These are phyloP conservation scores for Terana coerulea DNA, from an alignment of 768 basidiomycete species.

Conservation along the genomic window DNA sequence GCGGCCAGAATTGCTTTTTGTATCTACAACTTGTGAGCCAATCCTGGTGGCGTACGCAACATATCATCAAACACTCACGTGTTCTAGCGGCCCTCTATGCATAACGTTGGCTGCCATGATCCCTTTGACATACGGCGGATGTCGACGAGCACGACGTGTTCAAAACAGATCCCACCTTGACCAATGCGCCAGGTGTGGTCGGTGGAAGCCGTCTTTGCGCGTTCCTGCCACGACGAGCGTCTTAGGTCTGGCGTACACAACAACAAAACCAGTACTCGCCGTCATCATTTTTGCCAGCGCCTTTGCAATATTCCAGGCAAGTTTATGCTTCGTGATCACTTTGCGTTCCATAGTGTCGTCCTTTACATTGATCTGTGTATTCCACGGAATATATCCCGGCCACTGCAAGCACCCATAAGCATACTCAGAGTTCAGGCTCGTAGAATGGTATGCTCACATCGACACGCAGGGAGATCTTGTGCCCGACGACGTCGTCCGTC, in stretches of 20 bases:
- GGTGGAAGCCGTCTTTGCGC: background rate
- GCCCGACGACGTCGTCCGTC: background rate
- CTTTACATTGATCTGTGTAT: background rate
- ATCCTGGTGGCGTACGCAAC: no score
- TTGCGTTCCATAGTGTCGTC: background rate
- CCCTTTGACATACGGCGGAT: background rate
- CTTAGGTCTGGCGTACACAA: no score
- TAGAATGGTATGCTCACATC: conserved; percentile 1
- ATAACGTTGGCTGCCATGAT: background rate
- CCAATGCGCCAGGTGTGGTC: background rate
- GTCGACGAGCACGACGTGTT: background rate
- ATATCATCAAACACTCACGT: no score
- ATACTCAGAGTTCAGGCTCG: background rate
- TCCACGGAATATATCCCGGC: background rate
- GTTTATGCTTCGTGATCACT: background rate
- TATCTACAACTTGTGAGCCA: no score
- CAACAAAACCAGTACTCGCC: background rate
- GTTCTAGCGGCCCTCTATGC: background rate
- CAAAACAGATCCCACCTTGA: background rate
- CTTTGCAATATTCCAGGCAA: background rate
- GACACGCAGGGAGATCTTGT: background rate
- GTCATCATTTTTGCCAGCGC: background rate
- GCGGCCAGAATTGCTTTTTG: no score
- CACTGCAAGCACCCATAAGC: background rate
- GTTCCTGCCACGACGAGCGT: background rate